These are phyloP conservation scores for Raffaelea deltoideospora DNA, from an alignment of 2,329 filamentous ascomycete species.

Conservation along the genomic window DNA sequence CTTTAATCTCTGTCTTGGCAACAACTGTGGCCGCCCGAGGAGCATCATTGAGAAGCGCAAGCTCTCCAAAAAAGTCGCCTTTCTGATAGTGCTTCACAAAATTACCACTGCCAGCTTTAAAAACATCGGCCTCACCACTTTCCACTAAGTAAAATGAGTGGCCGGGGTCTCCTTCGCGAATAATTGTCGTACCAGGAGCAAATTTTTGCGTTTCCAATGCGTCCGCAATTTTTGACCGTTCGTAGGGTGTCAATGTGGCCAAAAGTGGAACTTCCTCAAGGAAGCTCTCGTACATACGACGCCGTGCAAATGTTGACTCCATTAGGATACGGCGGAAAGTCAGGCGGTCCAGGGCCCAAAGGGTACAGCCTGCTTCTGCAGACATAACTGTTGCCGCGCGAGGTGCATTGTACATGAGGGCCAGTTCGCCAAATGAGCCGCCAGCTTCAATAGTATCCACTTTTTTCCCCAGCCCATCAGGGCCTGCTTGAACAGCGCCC, in stretches of 20 bases:
- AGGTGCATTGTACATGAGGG: conserved; percentile 96
- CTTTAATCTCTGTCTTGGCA: conserved; percentile 75
- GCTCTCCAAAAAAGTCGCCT: conserved; percentile 93
- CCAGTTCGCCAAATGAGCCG: conserved; percentile 90
- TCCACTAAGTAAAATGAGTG: conserved; percentile 88
- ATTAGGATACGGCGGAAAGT: conserved; percentile 97
- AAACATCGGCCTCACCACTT: conserved; percentile 71
- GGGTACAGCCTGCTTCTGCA: conserved; percentile 58
- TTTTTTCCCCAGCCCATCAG: conserved; percentile 67
- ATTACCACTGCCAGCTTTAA: conserved; percentile 55
- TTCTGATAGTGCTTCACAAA: conserved; percentile 72
- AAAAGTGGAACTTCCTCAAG: conserved; percentile 85
- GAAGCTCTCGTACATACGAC: conserved; percentile 95
- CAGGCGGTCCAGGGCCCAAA: conserved; percentile 90
- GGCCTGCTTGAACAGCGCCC: conserved; percentile 64
- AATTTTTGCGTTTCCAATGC: conserved; percentile 86
- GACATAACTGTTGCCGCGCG: conserved; percentile 89
- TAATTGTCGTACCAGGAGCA: conserved; percentile 65
- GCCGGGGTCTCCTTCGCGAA: conserved; percentile 80
- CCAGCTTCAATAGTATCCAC: conserved; percentile 74
- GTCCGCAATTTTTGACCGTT: conserved; percentile 94
- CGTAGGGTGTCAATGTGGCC: conserved; percentile 70
- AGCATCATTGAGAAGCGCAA: conserved; percentile 84
- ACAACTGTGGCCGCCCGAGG: conserved; percentile 83
- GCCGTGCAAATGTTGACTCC: conserved; percentile 91